Base-by-base conservation (phyloP, 805 yeast genomes). In the Kodamaea kakaduensis region DNA sequence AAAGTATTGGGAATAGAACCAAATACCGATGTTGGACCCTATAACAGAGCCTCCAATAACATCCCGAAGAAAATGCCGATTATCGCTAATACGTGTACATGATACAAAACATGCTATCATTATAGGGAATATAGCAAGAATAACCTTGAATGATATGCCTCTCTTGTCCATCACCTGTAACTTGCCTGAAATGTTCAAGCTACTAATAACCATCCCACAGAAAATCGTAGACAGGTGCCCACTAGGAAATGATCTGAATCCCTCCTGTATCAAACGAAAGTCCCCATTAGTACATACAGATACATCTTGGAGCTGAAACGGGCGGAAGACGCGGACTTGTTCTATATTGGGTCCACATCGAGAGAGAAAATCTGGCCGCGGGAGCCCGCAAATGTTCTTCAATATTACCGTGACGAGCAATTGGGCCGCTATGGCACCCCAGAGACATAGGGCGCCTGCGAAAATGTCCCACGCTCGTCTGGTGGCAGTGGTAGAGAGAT, bases 71-170 rank as follows among this genome's bases (percentile, higher is more conserved):
- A 59, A 65, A 45, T 71, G 75, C 22, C 75, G 48, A 43, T 70
- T 65, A 41, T 71, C 77, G n/a, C 75, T 65, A n/a, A 64, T 52
- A 36, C 76, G 48, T 3, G 75, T 61, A 15, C 61, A 53, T 0
- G 71, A 46, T 3, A 71, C 59, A 27, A 51, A 47, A 1, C 54
- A 32, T 0, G 75, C 65, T 3, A 61, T 23, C 9, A 52, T 38
- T 3, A 62, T 39, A 0, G 76, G 75, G 3, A 58, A n/a, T 2
- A 64, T 29, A 1, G 62, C 51, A 4, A 59, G 9, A 0, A 67
- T 20, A 0, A 59, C 43, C 33, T 65, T 65, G 32, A 54, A 44
- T 6, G 66, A 53, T 5, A 58, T 47, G 1, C 65, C 64, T 26
- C 67, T 47, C 6, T 52, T 51, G 37, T 62, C 69, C 42, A 62